Base-by-base conservation (phyloP, 2,329 filamentous ascomycete genomes). In the Leptographium galeiforme region DNA sequence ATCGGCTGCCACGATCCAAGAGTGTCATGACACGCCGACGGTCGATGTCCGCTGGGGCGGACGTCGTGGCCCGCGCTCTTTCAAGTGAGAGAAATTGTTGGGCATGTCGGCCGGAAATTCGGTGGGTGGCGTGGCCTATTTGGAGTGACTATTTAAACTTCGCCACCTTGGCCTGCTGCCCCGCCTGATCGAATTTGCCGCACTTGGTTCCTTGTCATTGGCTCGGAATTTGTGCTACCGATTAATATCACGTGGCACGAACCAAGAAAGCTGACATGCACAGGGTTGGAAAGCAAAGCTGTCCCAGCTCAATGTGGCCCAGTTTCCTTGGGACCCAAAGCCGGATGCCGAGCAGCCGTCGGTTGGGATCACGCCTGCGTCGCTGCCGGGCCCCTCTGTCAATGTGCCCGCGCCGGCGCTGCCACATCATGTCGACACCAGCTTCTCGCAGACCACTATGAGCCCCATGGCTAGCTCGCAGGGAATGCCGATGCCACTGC, bases 241-340 rank as follows among this genome's bases (percentile, higher is more conserved):
- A 3, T 3, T 32, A 10, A 10, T 32, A 30, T 51, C 38, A 46
- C 50, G 34, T 52, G 39, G n/a, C 18, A 47, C 6, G 25, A 40
- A 19, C 13, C 48, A 49, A 30, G 19, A 33, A 25, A 18, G 11
- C 16, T 50, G 19, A 11, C 34, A 38, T 39, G 8, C 33, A 33
- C 44, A 97, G 90, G 87, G 84, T 71, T 98, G 93, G 93, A 90
- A 97, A 74, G 77, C 84, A 62, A 96, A 94, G 70, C 77, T 98
- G 39, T 86, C 90, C 1, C 81, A 82, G 61, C 82, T 94, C 59
- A 82, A 85, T 60, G 85, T 97, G 57, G 93, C 93, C 56, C 75
- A 80, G 54, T 96, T 97, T 66, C 91, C 93, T 12, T 98, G 93
- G 93, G 93, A 98, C 65, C 91, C 93, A 45, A 84, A 86, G 64